A percentile compares a stretch with the other conserved stretches of the same genome.
These are phyloP conservation scores for Rhodotorula sp. DNA, from an alignment of 1,284 basidiomycete genomes.

Conservation along the genomic window DNA sequence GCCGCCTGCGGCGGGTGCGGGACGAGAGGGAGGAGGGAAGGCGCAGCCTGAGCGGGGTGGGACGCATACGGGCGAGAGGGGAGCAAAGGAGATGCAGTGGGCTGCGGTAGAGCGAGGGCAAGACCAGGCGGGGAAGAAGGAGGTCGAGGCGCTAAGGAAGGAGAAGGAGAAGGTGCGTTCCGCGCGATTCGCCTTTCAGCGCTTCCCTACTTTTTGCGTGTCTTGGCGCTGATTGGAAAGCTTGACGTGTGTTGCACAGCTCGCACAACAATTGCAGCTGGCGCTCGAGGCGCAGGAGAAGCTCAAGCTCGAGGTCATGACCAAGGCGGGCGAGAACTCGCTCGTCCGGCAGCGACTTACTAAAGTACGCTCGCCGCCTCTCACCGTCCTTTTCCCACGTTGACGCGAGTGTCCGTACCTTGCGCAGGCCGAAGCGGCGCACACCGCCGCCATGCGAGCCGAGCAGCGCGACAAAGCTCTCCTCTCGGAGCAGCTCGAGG, in stretches of 20 bases:
- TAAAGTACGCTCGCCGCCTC: constrained; percentile 4
- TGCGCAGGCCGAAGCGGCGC: constrained; percentile 12
- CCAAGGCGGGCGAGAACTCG: constrained; percentile 20
- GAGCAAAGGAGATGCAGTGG: not conserved
- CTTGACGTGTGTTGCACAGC: not conserved
- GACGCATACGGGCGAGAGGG: too few species aligned
- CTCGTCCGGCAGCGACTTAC: constrained; percentile 13
- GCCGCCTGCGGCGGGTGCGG: too few species aligned
- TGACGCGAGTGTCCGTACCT: too few species aligned
- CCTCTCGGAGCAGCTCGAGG: constrained; percentile 12
- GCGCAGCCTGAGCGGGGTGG: not conserved
- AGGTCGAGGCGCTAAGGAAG: constrained; percentile 25
- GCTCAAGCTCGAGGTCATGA: constrained; percentile 7
- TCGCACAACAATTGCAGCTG: not conserved
- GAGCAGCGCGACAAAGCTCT: constrained; percentile 15
- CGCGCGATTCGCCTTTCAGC: not conserved
- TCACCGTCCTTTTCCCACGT: too few species aligned
- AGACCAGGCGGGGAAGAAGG: constrained; percentile 10
- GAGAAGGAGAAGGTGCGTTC: constrained; percentile 23
- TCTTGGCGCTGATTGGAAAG: not conserved
- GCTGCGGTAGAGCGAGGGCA: not conserved
- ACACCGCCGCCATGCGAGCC: not conserved
- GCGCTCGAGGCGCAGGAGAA: not conserved
- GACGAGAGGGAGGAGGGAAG: not conserved
- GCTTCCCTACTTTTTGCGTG: not conserved